These are phyloP conservation scores for Gamsiella multidivaricata DNA, from an alignment of 192 early-diverging fungal species.

Conservation along the genomic window DNA sequence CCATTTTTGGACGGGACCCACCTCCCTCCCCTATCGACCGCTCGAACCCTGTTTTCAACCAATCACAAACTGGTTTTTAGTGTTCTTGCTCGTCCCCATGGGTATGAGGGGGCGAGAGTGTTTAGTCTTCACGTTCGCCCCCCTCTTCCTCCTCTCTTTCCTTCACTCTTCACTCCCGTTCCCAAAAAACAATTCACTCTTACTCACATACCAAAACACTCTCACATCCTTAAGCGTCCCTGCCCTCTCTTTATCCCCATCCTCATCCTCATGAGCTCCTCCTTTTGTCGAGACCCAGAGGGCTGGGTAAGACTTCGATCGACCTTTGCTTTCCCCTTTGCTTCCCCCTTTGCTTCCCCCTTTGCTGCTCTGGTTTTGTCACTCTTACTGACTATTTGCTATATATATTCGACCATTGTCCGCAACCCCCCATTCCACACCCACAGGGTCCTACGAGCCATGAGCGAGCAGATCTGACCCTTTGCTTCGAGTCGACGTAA, in stretches of 20 bases:
- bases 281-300: conserved; percentile 6
- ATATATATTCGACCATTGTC: too few relatives aligned
- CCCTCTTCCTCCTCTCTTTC: neutral
- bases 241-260: neutral
- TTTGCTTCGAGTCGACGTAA: conserved; percentile 24
- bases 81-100: too few relatives aligned
- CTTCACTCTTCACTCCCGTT: neutral
- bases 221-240: neutral
- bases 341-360: neutral
- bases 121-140: neutral
- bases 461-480: conserved; percentile 1
- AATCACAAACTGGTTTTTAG: too few relatives aligned
- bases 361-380: neutral
- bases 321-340: neutral
- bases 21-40: too few relatives aligned
- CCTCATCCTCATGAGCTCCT: neutral
- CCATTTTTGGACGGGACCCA: neutral
- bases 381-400: neutral
- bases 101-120: too few relatives aligned
- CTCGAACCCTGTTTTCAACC: neutral
- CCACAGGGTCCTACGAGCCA: conserved; percentile 5
- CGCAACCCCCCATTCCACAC: too few relatives aligned
- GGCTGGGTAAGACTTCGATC: conserved; percentile 7
- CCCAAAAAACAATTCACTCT: too few relatives aligned
- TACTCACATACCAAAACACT: too few relatives aligned